Conservation (phyloP, 495 filamentous ascomycete genomes). For the Penicillium taxi region DNA sequence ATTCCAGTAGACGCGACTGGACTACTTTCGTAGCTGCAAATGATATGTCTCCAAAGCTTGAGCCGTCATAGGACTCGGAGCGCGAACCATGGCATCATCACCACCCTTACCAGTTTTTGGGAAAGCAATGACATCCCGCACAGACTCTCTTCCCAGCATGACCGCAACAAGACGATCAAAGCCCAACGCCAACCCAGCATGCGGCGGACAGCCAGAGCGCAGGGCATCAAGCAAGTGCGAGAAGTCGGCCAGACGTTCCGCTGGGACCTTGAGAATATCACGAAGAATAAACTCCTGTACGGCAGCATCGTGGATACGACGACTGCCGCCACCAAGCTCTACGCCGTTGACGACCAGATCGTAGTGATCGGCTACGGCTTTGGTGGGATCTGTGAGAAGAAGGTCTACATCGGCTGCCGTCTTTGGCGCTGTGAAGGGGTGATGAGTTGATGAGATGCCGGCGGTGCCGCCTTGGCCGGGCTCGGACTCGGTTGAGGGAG, state of each 20-base stretch:
- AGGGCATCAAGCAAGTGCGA: conserved; percentile 76
- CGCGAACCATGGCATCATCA: conserved; percentile 72
- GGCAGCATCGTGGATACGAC: conserved; percentile 79
- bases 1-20: not conserved
- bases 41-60: conserved; percentile 67
- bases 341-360: conserved; percentile 94
- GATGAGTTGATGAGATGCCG: conserved; percentile 81
- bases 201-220: conserved; percentile 86
- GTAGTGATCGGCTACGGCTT: conserved; percentile 75
- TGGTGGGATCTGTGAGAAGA: conserved; percentile 61
- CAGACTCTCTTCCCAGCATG: conserved; percentile 62
- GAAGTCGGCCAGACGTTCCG: conserved; percentile 64
- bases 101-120: conserved; percentile 79
- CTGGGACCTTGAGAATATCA: conserved; percentile 63
- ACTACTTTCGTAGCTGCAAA: conserved; percentile 24
- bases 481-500: conserved; percentile 56
- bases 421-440: conserved; percentile 90
- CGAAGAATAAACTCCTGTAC: conserved; percentile 81
- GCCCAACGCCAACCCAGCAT: conserved; percentile 87
- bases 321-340: conserved; percentile 86
- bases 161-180: conserved; percentile 86
- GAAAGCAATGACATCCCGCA: conserved; percentile 93
- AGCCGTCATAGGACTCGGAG: conserved; percentile 56
- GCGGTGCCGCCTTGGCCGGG: conserved; percentile 76
- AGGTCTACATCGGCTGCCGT: conserved; percentile 63